These are phyloP conservation scores for Amanita polypyramis DNA, from an alignment of 768 basidiomycete genomes.

Conservation along the genomic window DNA sequence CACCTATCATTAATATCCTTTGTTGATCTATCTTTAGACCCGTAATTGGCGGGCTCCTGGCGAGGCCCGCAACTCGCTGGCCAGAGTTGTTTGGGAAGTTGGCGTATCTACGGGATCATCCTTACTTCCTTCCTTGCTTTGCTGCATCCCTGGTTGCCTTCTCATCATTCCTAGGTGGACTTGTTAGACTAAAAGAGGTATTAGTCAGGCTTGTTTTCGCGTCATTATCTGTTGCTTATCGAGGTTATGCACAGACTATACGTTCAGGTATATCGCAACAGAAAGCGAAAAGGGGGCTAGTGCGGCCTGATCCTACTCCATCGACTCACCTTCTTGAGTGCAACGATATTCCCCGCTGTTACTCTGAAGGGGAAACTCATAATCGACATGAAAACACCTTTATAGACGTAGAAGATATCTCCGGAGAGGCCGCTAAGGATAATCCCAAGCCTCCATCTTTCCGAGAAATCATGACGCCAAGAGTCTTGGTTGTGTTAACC, in stretches of 20 bases:
- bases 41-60: slow-evolving; percentile 21
- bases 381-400: no score
- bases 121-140: slow-evolving; percentile 27
- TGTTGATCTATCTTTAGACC: slow-evolving; percentile 10
- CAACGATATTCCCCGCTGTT: no score
- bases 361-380: no score
- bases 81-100: slow-evolving; percentile 16
- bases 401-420: no score
- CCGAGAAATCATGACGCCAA: not conserved
- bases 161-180: slow-evolving; percentile 13
- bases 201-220: not conserved
- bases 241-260: no score
- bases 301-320: no score
- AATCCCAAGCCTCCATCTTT: no score
- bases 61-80: slow-evolving; percentile 19
- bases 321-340: no score
- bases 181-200: slow-evolving; percentile 21
- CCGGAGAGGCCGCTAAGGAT: no score
- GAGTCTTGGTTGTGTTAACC: not conserved
- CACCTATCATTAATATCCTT: not conserved
- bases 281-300: no score
- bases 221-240: not conserved
- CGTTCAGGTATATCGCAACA: no score
- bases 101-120: slow-evolving; percentile 18
- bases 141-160: slow-evolving; percentile 16